These are phyloP conservation scores for Penicillium paradoxum DNA, from an alignment of 495 filamentous ascomycete genomes.

Conservation along the genomic window DNA sequence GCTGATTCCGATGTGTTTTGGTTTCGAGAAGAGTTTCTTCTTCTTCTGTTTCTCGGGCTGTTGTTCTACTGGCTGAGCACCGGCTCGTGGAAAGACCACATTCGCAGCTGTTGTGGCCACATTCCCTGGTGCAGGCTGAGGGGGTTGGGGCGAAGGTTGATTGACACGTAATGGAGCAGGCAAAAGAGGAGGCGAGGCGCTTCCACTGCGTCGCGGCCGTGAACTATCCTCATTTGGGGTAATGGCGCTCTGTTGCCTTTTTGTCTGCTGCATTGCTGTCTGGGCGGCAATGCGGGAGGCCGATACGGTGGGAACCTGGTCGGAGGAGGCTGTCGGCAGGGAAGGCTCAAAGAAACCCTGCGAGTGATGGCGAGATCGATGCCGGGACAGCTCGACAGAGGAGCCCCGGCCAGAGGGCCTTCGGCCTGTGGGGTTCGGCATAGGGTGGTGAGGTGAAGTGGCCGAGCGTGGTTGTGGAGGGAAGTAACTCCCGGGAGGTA, in stretches of 20 bases:
- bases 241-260: conserved; percentile 63
- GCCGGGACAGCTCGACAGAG: conserved; percentile 35
- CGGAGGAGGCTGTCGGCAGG: conserved; percentile 62
- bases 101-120: conserved; percentile 82
- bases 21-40: conserved; percentile 87
- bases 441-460: conserved; percentile 29
- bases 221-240: conserved; percentile 41
- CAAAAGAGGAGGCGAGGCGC: conserved; percentile 40
- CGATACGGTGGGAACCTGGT: conserved; percentile 50
- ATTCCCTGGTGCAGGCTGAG: conserved; percentile 50
- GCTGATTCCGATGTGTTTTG: conserved; percentile 73
- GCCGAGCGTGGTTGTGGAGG: conserved; percentile 35
- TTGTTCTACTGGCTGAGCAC: conserved; percentile 47
- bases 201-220: conserved; percentile 31
- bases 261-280: conserved; percentile 76
- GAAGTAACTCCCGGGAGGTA: conserved; percentile 25
- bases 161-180: conserved; percentile 25
- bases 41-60: conserved; percentile 69
- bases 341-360: conserved; percentile 89
- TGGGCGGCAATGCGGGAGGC: conserved; percentile 90
- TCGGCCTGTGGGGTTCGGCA: conserved; percentile 37
- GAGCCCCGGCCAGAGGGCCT: conserved; percentile 38
- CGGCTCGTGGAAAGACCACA: conserved; percentile 71
- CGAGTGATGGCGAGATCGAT: conserved; percentile 60
- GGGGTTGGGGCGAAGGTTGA: conserved; percentile 46